phyloP scores from a whole-genome alignment of 2,329 filamentous ascomycete genomes.

The Chaetomium strumarium region DNA sequence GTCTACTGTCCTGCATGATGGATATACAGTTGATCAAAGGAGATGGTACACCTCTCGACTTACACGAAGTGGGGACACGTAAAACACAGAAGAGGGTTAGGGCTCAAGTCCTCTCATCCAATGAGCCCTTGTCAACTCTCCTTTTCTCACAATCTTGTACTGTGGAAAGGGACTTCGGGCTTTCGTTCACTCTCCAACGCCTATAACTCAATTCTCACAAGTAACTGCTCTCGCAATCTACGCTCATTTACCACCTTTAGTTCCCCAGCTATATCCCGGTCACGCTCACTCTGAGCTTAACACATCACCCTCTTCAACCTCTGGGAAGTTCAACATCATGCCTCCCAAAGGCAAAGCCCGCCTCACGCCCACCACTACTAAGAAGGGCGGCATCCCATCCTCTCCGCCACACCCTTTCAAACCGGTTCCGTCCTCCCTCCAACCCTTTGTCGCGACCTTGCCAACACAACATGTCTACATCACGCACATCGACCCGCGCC shows the following conservation, averaged over 20 bases:
- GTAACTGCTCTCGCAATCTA: too few relatives aligned
- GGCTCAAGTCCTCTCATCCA: too few relatives aligned
- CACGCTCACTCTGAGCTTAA: neutral
- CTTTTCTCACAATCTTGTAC: too few relatives aligned
- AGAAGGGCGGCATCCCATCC: conserved; percentile 1
- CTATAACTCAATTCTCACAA: too few relatives aligned
- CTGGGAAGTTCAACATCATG: conserved; percentile 7
- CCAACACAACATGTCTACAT: conserved; percentile 71
- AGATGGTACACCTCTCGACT: too few relatives aligned
- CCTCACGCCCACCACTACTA: conserved; percentile 34
- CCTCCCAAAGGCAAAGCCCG: conserved; percentile 26
- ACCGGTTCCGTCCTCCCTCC: conserved; percentile 55
- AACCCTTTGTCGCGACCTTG: conserved; percentile 61
- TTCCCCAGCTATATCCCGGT: neutral
- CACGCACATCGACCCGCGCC: conserved; percentile 71
- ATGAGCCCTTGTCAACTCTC: too few relatives aligned
- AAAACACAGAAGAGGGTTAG: too few relatives aligned
- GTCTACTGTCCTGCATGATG: too few relatives aligned
- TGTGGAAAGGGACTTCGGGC: too few relatives aligned
- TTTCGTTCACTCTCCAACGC: too few relatives aligned
- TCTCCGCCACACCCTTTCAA: conserved; percentile 55
- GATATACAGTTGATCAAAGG: too few relatives aligned
- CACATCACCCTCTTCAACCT: neutral
- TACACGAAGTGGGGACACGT: too few relatives aligned
- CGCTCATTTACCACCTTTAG: neutral